These are phyloP conservation scores for Tuber microsphaerosporum DNA, from an alignment of 495 filamentous ascomycete genomes.

Conservation along the genomic window DNA sequence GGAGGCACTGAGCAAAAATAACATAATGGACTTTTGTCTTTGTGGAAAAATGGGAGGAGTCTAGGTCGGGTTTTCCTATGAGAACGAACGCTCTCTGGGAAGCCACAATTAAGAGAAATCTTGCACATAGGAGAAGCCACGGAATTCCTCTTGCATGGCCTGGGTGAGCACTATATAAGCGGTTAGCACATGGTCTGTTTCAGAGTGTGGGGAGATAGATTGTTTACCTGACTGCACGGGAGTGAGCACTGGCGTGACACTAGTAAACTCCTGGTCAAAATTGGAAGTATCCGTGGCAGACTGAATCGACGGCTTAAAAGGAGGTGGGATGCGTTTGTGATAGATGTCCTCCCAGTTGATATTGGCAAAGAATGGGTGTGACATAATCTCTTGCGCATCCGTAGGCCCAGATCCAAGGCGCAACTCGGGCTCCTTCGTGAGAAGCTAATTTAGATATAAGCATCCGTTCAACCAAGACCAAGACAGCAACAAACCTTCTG, in stretches of 20 bases:
- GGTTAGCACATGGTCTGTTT: constrained; percentile 10
- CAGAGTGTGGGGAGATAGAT: not conserved
- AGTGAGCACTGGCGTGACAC: constrained; percentile 93
- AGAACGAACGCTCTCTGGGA: not conserved
- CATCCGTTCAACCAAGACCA: not conserved
- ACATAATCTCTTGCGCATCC: constrained; percentile 98
- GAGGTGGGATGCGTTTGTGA: constrained; percentile 80
- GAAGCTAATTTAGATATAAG: constrained; percentile 46
- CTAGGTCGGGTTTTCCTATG: not conserved
- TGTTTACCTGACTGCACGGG: constrained; percentile 91
- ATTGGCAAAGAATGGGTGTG: constrained; percentile 93
- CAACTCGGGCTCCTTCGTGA: constrained; percentile 89
- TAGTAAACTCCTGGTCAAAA: constrained; percentile 97
- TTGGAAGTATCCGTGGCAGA: constrained; percentile 96
- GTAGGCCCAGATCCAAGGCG: constrained; percentile 90
- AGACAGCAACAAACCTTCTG: constrained; percentile 55
- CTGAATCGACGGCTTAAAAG: constrained; percentile 81
- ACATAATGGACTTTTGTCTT: constrained; percentile 10
- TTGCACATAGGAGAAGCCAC: constrained; percentile 92
- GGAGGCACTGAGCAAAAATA: constrained; percentile 21
- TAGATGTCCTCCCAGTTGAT: constrained; percentile 99
- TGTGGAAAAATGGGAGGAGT: not conserved
- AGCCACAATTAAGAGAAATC: constrained; percentile 53
- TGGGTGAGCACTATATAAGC: constrained; percentile 66
- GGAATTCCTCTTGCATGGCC: constrained; percentile 99